Percentiles rank a stretch among this genome's conserved stretches.
Conservation (phyloP, 2,329 filamentous ascomycete genomes). For the Alternaria rosae region DNA sequence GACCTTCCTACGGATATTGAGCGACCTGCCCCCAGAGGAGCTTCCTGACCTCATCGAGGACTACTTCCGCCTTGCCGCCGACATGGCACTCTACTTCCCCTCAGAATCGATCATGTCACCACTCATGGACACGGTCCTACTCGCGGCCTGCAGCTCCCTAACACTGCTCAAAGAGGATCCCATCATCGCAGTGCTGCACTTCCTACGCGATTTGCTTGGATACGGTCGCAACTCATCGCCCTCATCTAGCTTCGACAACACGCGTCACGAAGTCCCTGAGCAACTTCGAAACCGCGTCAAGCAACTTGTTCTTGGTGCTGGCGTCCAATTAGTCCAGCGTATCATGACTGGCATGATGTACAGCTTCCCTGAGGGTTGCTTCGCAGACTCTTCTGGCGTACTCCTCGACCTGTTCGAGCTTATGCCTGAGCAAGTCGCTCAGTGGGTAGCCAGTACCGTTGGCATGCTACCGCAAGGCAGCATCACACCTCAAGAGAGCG, state of each 20-base stretch:
- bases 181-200: conserved; percentile 89
- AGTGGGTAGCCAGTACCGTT: conserved; percentile 85
- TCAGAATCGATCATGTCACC: conserved; percentile 80
- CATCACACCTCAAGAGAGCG: conserved; percentile 78
- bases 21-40: conserved; percentile 78
- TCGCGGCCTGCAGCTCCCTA: conserved; percentile 85
- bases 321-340: conserved; percentile 82
- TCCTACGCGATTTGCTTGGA: conserved; percentile 85
- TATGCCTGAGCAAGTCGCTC: conserved; percentile 77
- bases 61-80: conserved; percentile 91
- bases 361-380: conserved; percentile 93
- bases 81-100: conserved; percentile 92
- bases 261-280: conserved; percentile 66
- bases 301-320: conserved; percentile 72
- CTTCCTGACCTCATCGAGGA: conserved; percentile 89
- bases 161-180: conserved; percentile 91
- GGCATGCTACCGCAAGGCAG: conserved; percentile 78
- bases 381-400: conserved; percentile 93
- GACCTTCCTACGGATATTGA: conserved; percentile 87
- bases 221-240: conserved; percentile 80
- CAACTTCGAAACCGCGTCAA: conserved; percentile 78
- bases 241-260: conserved; percentile 66
- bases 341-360: conserved; percentile 99
- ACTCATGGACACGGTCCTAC: conserved; percentile 82
- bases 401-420: conserved; percentile 88